These are phyloP conservation scores for Lotus japonicus DNA, from an alignment of 306 rosid species.

Conservation along the genomic window DNA sequence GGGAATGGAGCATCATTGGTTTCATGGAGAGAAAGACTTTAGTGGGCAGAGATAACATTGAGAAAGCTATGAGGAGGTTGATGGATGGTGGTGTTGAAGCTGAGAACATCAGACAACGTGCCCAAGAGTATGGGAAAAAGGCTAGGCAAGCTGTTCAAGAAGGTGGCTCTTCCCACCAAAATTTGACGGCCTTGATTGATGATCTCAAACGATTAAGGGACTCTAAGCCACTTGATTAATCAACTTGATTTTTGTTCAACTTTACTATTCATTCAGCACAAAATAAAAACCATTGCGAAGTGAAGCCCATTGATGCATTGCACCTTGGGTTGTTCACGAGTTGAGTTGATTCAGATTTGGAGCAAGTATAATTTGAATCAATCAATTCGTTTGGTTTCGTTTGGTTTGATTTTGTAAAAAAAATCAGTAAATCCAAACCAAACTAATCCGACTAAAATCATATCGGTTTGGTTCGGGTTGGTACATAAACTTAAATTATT, in stretches of 20 bases:
- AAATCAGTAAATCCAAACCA: no score
- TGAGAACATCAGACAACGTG: neutral
- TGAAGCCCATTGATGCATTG: no score
- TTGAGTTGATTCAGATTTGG: no score
- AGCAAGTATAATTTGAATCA: no score
- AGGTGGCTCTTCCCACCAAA: slow-evolving; percentile 23
- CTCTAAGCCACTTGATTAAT: neutral
- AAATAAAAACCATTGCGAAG: neutral
- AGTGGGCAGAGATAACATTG: slow-evolving; percentile 14
- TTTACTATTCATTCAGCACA: neutral
- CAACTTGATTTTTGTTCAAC: neutral
- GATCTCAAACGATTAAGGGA: slow-evolving; percentile 14
- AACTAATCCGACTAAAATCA: no score
- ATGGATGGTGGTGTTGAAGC: slow-evolving; percentile 34
- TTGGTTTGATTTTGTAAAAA: no score
- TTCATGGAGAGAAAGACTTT: neutral
- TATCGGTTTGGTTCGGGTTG: no score
- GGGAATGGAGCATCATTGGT: slow-evolving; percentile 7
- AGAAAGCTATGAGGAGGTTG: slow-evolving; percentile 24
- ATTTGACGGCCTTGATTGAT: slow-evolving; percentile 7
- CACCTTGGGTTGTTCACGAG: no score
- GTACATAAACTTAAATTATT: no score
- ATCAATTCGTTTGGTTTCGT: no score
- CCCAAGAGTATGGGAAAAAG: neutral
- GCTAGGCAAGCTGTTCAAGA: slow-evolving; percentile 17